Base-by-base conservation (phyloP, 345 rosid genomes). In the Passiflora organensis region DNA sequence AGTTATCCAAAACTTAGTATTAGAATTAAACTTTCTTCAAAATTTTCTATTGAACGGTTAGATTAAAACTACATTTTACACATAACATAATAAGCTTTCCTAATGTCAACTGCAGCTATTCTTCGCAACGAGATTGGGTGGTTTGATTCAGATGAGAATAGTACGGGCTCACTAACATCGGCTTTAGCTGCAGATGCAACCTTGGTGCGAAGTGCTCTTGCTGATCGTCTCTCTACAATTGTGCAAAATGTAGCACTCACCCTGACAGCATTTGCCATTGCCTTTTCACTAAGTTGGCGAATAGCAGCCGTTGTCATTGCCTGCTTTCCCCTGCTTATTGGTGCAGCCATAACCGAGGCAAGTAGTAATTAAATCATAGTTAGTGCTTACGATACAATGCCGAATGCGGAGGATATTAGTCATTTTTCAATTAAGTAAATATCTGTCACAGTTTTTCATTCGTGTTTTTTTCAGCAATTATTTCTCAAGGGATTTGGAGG, bases 101-200 rank as follows among this genome's bases (percentile, higher is more conserved):
- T 44, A 50, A n/a, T 55, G 13, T 65, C 59, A 60, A 62, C 21
- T 76, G 77, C 83, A 84, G 97, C 91, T 49, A 78, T 90, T 48
- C 90, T 90, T 41, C 55, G 71, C 2, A 87, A 85, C 47, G 97
- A 91, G 76, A 78, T 91, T 46, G 96, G 82, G 5, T 91, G 91
- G 97, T 87, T 91, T 59, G 97, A 91, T 80, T 42, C 74, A 57
- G 91, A 87, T 11, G 95, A 87, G 65, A 87, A 91, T 66, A 80
- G 54, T 36, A 80, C 83, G 4, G 96, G 94, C 47, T 74, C 79
- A 9, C 60, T 85, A 52, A 74, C 87, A 15, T 78, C 91, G 45
- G 67, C 80, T 43, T 72, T 91, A 64, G 87, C 97, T 43, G 82
- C 89, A 21, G 95, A 82, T 71, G 96, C 96, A 47, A 87, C 87